Evolutionary conservation across 768 basidiomycete genomes (phyloP).

Genomic region (Suillus tomentosus): DNA sequence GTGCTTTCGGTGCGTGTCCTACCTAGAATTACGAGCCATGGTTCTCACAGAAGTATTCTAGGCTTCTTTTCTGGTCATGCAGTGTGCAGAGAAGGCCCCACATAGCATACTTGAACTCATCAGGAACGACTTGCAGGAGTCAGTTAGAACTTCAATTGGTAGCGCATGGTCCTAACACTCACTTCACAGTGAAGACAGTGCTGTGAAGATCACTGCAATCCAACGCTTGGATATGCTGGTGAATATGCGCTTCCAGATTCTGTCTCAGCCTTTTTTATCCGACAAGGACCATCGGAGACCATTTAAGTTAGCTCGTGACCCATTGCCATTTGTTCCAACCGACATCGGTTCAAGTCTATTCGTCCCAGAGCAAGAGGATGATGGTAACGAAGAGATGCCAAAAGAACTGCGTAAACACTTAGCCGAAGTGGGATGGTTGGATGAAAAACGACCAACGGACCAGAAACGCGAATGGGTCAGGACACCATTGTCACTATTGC

Average conservation of each 20-base stretch:
- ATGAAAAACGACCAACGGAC: conserved; percentile 57
- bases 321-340: conserved; percentile 72
- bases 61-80: conserved; percentile 71
- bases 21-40: not conserved
- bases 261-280: conserved; percentile 58
- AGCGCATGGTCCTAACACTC: not conserved
- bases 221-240: conserved; percentile 56
- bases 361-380: conserved; percentile 54
- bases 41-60: conserved; percentile 22
- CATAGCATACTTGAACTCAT: conserved; percentile 50
- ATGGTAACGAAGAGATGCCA: conserved; percentile 56
- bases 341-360: conserved; percentile 70
- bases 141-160: conserved; percentile 11
- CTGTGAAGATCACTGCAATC: conserved; percentile 51
- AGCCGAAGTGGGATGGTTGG: conserved; percentile 74
- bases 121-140: conserved; percentile 60
- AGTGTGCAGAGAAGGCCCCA: conserved; percentile 65
- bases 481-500: conserved; percentile 68
- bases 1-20: conserved; percentile 50
- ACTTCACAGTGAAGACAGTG: conserved; percentile 11
- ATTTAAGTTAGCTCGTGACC: conserved; percentile 70
- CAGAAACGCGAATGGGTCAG: conserved; percentile 57
- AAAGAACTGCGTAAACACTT: conserved; percentile 64
- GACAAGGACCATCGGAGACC: conserved; percentile 64
- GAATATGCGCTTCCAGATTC: conserved; percentile 71